These are phyloP conservation scores for Gracilaria gracilis DNA, from an alignment of 23 red algal genomes.

Conservation along the genomic window DNA sequence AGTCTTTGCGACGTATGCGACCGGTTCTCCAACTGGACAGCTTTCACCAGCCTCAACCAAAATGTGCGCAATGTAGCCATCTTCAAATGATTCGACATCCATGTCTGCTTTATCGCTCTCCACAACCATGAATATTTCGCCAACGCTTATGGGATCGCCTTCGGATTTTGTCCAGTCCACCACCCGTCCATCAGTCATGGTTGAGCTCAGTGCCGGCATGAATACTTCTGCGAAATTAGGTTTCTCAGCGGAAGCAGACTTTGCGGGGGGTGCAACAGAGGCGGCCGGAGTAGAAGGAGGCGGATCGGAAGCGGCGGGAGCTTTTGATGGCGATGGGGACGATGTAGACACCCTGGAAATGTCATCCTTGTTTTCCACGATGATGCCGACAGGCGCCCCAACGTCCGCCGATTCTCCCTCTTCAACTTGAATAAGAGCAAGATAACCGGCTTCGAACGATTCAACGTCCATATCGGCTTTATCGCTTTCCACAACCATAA, in stretches of 20 bases:
- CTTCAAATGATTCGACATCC: conserved; percentile 97
- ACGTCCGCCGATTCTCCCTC: conserved; percentile 89
- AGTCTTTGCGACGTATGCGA: conserved; percentile 78
- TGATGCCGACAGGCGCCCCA: conserved; percentile 86
- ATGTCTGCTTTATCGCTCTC: conserved; percentile 99
- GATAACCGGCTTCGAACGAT: conserved; percentile 89
- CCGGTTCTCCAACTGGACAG: conserved; percentile 71
- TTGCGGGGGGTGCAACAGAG: conserved; percentile 10
- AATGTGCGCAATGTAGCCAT: conserved; percentile 85
- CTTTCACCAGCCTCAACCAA: conserved; percentile 63
- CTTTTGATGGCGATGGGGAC: conserved; percentile 26
- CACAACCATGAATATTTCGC: conserved; percentile 97
- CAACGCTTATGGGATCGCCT: conserved; percentile 85
- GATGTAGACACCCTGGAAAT: conserved; percentile 78
- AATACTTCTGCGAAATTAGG: conserved; percentile 73
- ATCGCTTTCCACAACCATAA: conserved; percentile 98
- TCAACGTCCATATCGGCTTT: conserved; percentile 99
- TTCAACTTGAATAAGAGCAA: conserved; percentile 85
- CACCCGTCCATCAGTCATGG: conserved; percentile 97
- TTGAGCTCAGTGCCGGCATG: conserved; percentile 97
- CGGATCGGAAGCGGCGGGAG: conserved; percentile 3
- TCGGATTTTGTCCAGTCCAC: conserved; percentile 85
- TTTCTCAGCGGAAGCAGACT: conserved; percentile 43
- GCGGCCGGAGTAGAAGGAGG: conserved; percentile 1
- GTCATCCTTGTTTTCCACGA: conserved; percentile 95